Evolutionary conservation across 441 rosid species (phyloP), one percentile per base, ranked within the genome.

Genomic region (Arabidopsis lyrata): DNA sequence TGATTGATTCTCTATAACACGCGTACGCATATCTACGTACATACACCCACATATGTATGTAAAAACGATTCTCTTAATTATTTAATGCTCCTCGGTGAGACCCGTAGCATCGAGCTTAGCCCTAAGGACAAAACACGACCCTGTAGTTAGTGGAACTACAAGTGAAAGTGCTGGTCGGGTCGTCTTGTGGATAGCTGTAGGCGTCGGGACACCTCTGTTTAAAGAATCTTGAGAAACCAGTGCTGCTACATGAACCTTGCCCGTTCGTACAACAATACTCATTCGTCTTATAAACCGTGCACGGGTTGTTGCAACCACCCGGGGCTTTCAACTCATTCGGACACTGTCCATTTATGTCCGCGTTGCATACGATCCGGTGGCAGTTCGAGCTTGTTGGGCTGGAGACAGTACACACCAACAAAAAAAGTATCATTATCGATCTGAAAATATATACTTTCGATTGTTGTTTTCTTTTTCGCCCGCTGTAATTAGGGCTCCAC

Each of bases 151-250:
- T 58, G 27, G 78, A n/a, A n/a, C n/a, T 66, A 54, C 89, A 88
- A 52, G 89, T 84, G 47, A 87, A 86, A 47, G 82, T 75, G 57
- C 91, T 86, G 2, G 84, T 24, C 6, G 78, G 83, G 22, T 86
- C 89, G 57, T 86, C 91, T 31, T 85, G 73, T n/a, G 93, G 89
- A 14, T 83, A 86, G 49, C 90, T 85, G 42, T 83, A 86, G n/a
- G 93, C 84, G 78, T 88, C 87, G 0, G 74, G 82, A 52, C 90
- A 86, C 16, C 76, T 79, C 0, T 52, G n/a, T 78, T 88, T 85
- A 63, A 86, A 88, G 55, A 72, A 88, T 47, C 32, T 80, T 5
- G 91, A 85, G 16, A 12, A 80, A 0, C 6, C 0, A 0, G 86
- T 81, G 10, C 75, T 56, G 0, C 29, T 22, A 70, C 86, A 84